Base-by-base conservation (phyloP, 2,329 filamentous ascomycete species). In the Aspergillus felis region DNA sequence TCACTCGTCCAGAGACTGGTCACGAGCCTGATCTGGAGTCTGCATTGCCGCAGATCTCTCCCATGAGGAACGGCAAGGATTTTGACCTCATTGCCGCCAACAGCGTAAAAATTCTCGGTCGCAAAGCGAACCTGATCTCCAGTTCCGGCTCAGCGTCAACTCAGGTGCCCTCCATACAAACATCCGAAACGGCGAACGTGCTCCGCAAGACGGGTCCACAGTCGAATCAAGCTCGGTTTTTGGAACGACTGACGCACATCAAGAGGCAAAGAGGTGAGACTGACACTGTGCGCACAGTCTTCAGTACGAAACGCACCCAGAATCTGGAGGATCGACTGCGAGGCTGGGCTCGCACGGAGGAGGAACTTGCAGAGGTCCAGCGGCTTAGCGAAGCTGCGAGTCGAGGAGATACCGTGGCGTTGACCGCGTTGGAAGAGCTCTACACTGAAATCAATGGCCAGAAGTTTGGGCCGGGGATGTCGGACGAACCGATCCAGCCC, bases 31-130 rank as follows among this genome's bases (percentile, higher is more conserved):
- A 60, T 20, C 20, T 55, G 17, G 49, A 42, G 20, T 8, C 28
- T 71, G 8, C 71, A 82, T 2, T 81, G 82, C 3, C 72, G 73
- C 42, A 82, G 80, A n/a, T 76, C 79, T 25, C 79, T 84, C 27
- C 78, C 76, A 32, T 72, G 54, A 68, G 64, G 24, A 65, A 61
- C 52, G 68, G 67, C 24, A 66, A 68, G 24, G 81, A 84, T 25
- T 85, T 90, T 41, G 88, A 92, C 68, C 78, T 95, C 4, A 77
- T 95, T 3, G 87, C 84, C n/a, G 84, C 86, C 38, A 87, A 87
- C 60, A 84, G 85, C 52, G 83, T 87, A 9, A 86, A 90, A 57
- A 83, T 95, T 57, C 78, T 88, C 49, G 89, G 89, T 12, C 83
- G 79, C 32, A 86, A 88, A 61, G 84, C 85, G 58, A 80, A 83